Base-by-base conservation (phyloP, 352 stramenopile species). In the Aphanomyces stellatus region DNA sequence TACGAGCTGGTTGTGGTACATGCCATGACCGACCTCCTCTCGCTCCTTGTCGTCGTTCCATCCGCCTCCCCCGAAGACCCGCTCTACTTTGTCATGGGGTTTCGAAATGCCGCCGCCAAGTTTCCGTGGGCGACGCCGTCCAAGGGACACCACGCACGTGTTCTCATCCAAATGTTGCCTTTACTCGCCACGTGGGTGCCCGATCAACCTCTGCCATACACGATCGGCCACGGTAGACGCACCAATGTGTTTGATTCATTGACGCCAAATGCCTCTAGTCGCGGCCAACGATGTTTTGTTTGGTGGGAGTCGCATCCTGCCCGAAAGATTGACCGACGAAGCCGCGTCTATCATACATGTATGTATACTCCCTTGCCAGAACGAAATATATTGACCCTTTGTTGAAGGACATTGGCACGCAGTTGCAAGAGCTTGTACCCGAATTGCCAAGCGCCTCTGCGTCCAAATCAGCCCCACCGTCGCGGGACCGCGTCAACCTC, bases 231-330 rank as follows among this genome's bases (percentile, higher is more conserved):
- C 22, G 53, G 53, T 62, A n/a, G 37, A 46, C 34, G 30, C 1
- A 57, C 25, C 46, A 28, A 22, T 30, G 46, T 53, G 46, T 4
- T 55, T 28, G 46, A 3, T 17, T 55, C 25, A 31, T 31, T 33
- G 30, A 57, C 7, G 15, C 11, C 43, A 24, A 6, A 7, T 5
- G 13, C 25, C 17, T 31, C 8, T 64, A 64, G 76, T 95, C 17
- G 84, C 94, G 33, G 87, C 77, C n/a, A 97, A 96, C 57, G 84
- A 96, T 59, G 79, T 87, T 3, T 70, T 97, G 0, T 96, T 95
- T 51, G 82, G 79, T 30, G 84, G 82, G 0, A 74, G 88, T 22
- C 69, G 74, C 10, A 56, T 40, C 7, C 94, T 94, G 65, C 56
- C 71, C 3, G 65, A 78, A 1, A 73, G 85, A 34, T 76, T 92